Conservation (phyloP, 225 moss, liverwort and hornwort species). For the Marchantia polymorpha region DNA sequence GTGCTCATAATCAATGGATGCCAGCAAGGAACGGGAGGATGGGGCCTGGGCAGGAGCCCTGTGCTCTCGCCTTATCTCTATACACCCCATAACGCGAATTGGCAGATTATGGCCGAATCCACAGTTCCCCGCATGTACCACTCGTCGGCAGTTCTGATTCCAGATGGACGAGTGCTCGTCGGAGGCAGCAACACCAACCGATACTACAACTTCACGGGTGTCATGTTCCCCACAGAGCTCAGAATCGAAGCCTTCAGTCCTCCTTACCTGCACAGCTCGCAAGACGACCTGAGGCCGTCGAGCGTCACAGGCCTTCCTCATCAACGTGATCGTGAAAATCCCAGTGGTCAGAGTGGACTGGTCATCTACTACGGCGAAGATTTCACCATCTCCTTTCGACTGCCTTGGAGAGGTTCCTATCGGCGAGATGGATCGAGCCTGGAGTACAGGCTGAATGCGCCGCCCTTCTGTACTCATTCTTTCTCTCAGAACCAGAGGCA, state of each 20-base stretch:
- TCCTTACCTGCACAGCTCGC: conserved; percentile 19
- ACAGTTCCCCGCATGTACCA: conserved; percentile 38
- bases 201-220: conserved; percentile 21
- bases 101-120: conserved; percentile 15
- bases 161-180: conserved; percentile 31
- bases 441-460: conserved; percentile 14
- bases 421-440: not conserved
- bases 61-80: conserved; percentile 27
- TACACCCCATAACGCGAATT: not conserved
- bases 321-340: not conserved
- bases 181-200: conserved; percentile 34
- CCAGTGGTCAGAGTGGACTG: not conserved
- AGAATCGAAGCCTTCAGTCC: conserved; percentile 37
- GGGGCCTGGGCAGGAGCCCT: conserved; percentile 20
- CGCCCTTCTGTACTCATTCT: conserved; percentile 24
- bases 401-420: not conserved
- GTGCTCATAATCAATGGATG: conserved; percentile 35
- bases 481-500: conserved; percentile 25
- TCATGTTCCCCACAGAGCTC: conserved; percentile 33
- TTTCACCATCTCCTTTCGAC: conserved; percentile 4
- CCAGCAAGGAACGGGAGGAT: conserved; percentile 25
- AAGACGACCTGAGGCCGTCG: not conserved
- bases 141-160: conserved; percentile 29
- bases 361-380: not conserved
- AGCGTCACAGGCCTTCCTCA: not conserved